Conservation (phyloP, 768 basidiomycete genomes). For the Amanita pseudoporphyria region DNA sequence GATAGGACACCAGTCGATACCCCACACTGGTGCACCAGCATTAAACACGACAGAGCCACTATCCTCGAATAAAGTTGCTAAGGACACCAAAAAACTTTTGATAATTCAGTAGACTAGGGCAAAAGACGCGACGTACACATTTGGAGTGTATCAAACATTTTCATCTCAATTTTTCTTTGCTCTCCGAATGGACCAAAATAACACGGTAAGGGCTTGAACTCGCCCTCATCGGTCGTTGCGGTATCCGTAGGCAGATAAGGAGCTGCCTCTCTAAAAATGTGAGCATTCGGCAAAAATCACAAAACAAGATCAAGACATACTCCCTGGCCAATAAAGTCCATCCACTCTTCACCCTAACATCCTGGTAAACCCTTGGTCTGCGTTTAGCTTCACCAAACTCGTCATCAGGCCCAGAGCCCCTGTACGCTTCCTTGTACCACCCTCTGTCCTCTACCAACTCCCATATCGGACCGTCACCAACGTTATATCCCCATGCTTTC, state of each 20-base stretch:
- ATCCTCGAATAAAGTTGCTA: conserved; percentile 52
- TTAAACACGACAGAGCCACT: conserved; percentile 67
- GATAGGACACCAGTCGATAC: conserved; percentile 89
- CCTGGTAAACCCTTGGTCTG: conserved; percentile 49
- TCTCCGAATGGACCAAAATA: conserved; percentile 53
- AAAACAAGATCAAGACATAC: conserved; percentile 28
- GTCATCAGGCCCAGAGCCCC: conserved; percentile 21
- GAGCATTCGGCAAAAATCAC: conserved; percentile 7
- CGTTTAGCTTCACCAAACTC: conserved; percentile 37
- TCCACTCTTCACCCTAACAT: conserved; percentile 31
- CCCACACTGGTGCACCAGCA: conserved; percentile 87
- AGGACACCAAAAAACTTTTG: background rate
- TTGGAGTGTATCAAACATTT: conserved; percentile 45
- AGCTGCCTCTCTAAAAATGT: conserved; percentile 37
- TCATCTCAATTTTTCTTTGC: conserved; percentile 39
- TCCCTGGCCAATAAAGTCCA: conserved; percentile 35
- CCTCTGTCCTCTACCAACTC: conserved; percentile 68
- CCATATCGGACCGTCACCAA: conserved; percentile 73
- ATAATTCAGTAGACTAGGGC: background rate
- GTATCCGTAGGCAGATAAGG: conserved; percentile 51
- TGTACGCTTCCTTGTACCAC: conserved; percentile 58
- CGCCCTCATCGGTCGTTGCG: conserved; percentile 39
- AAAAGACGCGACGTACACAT: conserved; percentile 37
- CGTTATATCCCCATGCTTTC: conserved; percentile 66
- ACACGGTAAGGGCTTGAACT: conserved; percentile 42